A percentile compares a stretch with the other conserved stretches of the same genome.
Conservation (phyloP, 73 alveolate genomes). For the Breviolum minutum region DNA sequence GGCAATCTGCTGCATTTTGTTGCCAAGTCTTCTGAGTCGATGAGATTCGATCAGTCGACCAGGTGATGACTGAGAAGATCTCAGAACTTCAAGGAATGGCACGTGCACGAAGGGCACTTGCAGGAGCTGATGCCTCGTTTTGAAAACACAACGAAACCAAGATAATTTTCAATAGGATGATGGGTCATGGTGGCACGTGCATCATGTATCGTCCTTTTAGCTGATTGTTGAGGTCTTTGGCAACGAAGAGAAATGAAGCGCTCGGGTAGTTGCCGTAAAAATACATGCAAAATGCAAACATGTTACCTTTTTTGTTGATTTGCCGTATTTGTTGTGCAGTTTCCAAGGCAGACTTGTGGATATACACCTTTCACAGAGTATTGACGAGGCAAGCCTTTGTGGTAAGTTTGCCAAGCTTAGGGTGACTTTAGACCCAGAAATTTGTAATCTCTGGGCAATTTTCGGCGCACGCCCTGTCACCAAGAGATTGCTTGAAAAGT, state of each 20-base stretch:
- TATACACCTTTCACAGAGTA: too few species aligned
- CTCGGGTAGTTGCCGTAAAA: too few species aligned
- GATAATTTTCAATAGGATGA: not conserved
- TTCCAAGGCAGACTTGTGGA: not conserved
- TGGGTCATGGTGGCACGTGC: too few species aligned
- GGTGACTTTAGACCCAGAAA: not conserved
- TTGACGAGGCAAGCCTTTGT: too few species aligned
- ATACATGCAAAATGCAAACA: too few species aligned
- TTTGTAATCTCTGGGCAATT: not conserved
- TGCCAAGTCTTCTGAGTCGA: not conserved
- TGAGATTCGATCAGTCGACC: not conserved
- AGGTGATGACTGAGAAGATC: slow-evolving; percentile 44
- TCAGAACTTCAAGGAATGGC: slow-evolving; percentile 81
- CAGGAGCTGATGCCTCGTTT: slow-evolving; percentile 38
- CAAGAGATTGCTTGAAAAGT: not conserved
- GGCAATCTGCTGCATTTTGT: not conserved
- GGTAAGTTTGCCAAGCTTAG: not conserved
- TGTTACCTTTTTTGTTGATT: too few species aligned
- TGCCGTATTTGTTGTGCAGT: not conserved
- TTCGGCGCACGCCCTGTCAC: not conserved
- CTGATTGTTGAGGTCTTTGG: not conserved
- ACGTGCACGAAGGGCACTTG: slow-evolving; percentile 62
- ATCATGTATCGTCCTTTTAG: too few species aligned
- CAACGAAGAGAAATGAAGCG: not conserved
- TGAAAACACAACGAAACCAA: not conserved